A percentile compares a stretch with the other conserved stretches of the same genome.
phyloP scores from a whole-genome alignment of 345 rosid species.

The rapeseed (Brassica napus) region DNA sequence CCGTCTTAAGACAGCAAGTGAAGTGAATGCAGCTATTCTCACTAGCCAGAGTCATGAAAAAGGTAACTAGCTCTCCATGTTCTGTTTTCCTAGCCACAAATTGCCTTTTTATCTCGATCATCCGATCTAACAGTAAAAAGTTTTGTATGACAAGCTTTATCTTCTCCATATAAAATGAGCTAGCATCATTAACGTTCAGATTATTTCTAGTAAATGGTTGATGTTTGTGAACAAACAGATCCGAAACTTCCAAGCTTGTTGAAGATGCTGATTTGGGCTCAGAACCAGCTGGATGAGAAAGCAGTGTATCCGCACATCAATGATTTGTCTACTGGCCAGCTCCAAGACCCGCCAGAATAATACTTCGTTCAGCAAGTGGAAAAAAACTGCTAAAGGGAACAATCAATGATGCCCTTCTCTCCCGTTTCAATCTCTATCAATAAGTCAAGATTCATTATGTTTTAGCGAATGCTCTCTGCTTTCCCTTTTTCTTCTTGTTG shows the following conservation, averaged over 20 bases:
- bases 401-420: constrained; percentile 19
- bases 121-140: no score
- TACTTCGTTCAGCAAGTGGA: constrained; percentile 7
- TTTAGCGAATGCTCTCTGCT: constrained; percentile 20
- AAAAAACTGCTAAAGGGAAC: constrained; percentile 12
- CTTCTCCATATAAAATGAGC: not conserved
- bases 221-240: constrained; percentile 51
- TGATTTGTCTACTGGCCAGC: constrained; percentile 66
- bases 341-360: constrained; percentile 63
- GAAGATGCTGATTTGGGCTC: constrained; percentile 94
- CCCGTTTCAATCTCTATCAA: constrained; percentile 17
- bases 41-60: constrained; percentile 98
- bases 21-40: constrained; percentile 96
- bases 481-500: constrained; percentile 30
- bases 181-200: not conserved
- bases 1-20: constrained; percentile 93
- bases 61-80: constrained; percentile 45
- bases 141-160: not conserved
- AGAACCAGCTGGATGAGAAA: constrained; percentile 85
- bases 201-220: not conserved
- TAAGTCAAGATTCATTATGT: constrained; percentile 27
- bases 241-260: constrained; percentile 94
- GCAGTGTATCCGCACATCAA: constrained; percentile 91
- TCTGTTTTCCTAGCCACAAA: constrained; percentile 5
- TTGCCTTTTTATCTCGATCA: not conserved